phyloP scores from a whole-genome alignment of 2,329 filamentous ascomycete genomes.

The Polychaeton citri region DNA sequence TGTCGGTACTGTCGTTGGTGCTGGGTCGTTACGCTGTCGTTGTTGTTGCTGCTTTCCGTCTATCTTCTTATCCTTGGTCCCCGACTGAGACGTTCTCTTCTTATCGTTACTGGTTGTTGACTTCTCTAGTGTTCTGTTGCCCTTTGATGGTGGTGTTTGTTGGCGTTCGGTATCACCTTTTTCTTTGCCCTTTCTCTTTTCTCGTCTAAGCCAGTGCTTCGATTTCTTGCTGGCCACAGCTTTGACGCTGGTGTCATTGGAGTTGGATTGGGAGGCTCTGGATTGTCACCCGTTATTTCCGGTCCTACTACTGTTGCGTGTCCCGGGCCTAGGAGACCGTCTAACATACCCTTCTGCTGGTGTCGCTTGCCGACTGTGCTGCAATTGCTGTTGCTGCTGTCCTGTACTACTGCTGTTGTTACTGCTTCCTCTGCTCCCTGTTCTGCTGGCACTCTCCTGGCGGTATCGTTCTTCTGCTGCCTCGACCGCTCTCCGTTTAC shows the following conservation, averaged over 20 bases:
- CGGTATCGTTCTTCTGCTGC: slow-evolving; percentile 17
- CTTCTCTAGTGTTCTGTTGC: background rate
- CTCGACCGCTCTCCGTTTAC: slow-evolving; percentile 19
- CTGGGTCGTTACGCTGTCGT: background rate
- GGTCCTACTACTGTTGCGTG: slow-evolving; percentile 2
- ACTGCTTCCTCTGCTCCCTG: slow-evolving; percentile 1
- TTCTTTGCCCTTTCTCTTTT: slow-evolving; percentile 1
- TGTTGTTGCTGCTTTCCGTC: background rate
- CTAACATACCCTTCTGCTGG: slow-evolving; percentile 18
- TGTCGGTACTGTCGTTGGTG: slow-evolving; percentile 2
- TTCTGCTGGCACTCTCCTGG: slow-evolving; percentile 8
- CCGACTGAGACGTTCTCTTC: background rate
- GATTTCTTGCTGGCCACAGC: background rate
- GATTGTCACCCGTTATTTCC: slow-evolving; percentile 1
- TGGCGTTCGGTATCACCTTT: slow-evolving; percentile 1
- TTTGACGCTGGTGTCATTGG: background rate
- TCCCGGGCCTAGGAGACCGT: slow-evolving; percentile 1
- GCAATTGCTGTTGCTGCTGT: slow-evolving; percentile 1
- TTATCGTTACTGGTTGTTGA: background rate
- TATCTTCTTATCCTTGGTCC: background rate
- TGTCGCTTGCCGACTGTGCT: slow-evolving; percentile 15
- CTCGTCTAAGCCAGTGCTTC: slow-evolving; percentile 1
- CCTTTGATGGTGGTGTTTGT: background rate
- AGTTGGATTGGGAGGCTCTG: background rate
- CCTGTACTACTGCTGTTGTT: background rate